Evolutionary conservation across 163 green algal genomes (phyloP).

Genomic region (Scenedesmus sp.): DNA sequence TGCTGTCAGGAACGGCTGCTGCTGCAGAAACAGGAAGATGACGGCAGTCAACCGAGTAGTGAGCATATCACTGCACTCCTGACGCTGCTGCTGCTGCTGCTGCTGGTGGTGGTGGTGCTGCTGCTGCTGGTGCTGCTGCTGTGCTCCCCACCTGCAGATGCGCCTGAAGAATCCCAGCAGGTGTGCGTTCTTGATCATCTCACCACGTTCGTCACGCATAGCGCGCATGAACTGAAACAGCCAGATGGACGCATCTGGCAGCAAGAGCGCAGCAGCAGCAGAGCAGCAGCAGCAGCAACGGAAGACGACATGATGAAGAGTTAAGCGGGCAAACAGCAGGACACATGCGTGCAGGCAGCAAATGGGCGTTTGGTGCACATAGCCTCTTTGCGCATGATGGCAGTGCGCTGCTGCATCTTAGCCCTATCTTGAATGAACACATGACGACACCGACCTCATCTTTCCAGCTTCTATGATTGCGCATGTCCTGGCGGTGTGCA

Average conservation of each 20-base stretch:
- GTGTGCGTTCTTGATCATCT: slow-evolving; percentile 96
- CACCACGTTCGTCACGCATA: slow-evolving; percentile 94
- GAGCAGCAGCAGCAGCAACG: slow-evolving; percentile 22
- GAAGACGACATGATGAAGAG: neutral
- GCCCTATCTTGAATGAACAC: no score
- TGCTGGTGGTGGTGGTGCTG: slow-evolving; percentile 44
- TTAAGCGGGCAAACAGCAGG: neutral
- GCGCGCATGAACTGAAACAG: slow-evolving; percentile 97
- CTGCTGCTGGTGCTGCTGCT: neutral
- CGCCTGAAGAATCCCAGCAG: slow-evolving; percentile 96
- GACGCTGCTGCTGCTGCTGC: neutral
- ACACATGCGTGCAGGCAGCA: no score
- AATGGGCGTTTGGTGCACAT: slow-evolving; percentile 1
- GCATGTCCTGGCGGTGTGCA: neutral
- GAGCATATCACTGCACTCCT: no score
- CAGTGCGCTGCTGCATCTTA: no score
- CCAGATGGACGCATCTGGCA: slow-evolving; percentile 99
- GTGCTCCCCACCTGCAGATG: slow-evolving; percentile 84
- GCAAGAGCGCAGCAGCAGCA: no score
- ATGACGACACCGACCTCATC: no score
- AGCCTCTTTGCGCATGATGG: neutral
- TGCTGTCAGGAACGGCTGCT: no score
- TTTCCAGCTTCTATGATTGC: neutral
- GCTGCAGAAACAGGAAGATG: no score
- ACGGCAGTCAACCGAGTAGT: no score